These are phyloP conservation scores for Xylariaceae sp. DNA, from an alignment of 2,329 filamentous ascomycete genomes.

Conservation along the genomic window DNA sequence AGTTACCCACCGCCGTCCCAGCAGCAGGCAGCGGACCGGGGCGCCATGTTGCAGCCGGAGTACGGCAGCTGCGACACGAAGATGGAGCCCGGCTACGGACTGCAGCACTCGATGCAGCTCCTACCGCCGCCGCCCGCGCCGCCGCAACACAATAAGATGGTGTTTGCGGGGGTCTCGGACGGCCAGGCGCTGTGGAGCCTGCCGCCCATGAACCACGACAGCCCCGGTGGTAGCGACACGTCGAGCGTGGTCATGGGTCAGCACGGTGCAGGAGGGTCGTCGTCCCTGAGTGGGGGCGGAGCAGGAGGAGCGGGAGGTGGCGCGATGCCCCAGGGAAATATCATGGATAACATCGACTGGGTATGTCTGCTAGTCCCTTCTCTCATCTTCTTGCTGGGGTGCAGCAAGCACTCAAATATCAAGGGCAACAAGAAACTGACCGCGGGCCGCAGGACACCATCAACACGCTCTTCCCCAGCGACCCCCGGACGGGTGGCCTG, in stretches of 20 bases:
- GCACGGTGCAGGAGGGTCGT: constrained; percentile 4
- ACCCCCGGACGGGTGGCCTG: constrained; percentile 31
- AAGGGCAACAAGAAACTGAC: not conserved
- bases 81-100: too few relatives aligned
- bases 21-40: not conserved
- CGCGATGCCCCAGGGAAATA: constrained; percentile 19
- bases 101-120: constrained; percentile 6
- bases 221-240: constrained; percentile 36
- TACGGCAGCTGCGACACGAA: too few relatives aligned
- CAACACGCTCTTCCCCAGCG: constrained; percentile 29
- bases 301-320: not conserved
- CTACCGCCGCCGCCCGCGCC: constrained; percentile 2
- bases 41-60: not conserved
- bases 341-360: constrained; percentile 57
- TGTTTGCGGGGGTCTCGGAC: constrained; percentile 40
- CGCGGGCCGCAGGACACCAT: constrained; percentile 25
- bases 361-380: constrained; percentile 41
- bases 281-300: constrained; percentile 6
- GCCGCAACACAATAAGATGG: constrained; percentile 21
- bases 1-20: not conserved
- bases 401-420: too few relatives aligned
- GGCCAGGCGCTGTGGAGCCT: constrained; percentile 40
- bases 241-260: constrained; percentile 22
- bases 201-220: constrained; percentile 28
- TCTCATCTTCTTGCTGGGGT: too few relatives aligned